Base-by-base conservation (phyloP, 352 stramenopile genomes). In the Phytopythium helicoides region DNA sequence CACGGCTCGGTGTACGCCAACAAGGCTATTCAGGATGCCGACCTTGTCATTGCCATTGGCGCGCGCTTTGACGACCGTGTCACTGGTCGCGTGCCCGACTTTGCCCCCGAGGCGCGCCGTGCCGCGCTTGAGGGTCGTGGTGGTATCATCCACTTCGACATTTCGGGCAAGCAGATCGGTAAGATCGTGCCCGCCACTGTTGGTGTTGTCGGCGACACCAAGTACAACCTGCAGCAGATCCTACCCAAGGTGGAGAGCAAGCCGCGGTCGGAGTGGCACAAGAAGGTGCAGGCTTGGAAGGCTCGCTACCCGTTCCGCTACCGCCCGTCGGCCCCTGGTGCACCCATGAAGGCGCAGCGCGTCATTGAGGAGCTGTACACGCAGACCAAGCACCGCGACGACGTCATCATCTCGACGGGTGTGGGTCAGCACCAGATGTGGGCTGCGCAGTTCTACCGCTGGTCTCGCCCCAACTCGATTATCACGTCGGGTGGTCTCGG, bases 341-440 rank as follows among this genome's bases (percentile, higher is more conserved):
- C 66, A 23, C 71, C 76, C n/a, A 90, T 98, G 76, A 98, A 96
- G 55, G 88, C 91, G 23, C 95, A 98, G 80, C 80, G 86, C 60
- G 94, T 98, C 19, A 96, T 98, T 53, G 64, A 90, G 45, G 92
- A 98, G 69, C 76, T 98, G 33, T 95, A 98, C 69, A 86, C 76
- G 54, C 90, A 98, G 61, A 98, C 95, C 22, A 97, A 98, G 61
- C 62, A 86, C 46, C 73, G 62, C 47, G 78, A 98, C 46, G 73
- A 96, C 49, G 86, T 98, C 40, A 95, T 98, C 64, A 89, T 97
- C 37, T 96, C 92, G n/a, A 97, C 92, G 18, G 95, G 96, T 47
- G 88, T 97, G n/a, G 95, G 95, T 14, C 95, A 98, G 73, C 95
- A 98, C 64, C 95, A 98, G 77, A 98, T 98, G 95, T 97, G 95